Evolutionary conservation across 129 eudicot genomes (phyloP).

Genomic region (Dittrichia graveolens): DNA sequence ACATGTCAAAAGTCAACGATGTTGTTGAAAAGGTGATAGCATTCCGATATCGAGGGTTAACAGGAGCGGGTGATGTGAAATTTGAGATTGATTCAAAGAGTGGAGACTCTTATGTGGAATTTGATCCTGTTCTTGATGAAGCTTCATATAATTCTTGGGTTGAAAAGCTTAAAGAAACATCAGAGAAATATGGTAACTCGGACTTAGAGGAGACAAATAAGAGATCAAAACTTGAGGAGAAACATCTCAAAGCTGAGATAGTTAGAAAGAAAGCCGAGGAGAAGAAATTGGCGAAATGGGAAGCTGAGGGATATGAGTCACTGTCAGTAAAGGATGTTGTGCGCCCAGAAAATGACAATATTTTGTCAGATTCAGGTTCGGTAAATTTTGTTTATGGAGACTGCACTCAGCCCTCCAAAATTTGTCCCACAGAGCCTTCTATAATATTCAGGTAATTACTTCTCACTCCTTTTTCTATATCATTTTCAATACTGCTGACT

Average conservation of each 20-base stretch:
- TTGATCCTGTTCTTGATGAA: constrained; percentile 73
- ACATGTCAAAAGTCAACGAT: constrained; percentile 45
- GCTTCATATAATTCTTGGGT: constrained; percentile 85
- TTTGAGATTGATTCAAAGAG: constrained; percentile 52
- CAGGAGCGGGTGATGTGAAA: constrained; percentile 39
- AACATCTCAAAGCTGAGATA: constrained; percentile 58
- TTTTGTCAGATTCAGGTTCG: constrained; percentile 59
- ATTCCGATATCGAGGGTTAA: constrained; percentile 49
- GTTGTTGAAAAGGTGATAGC: constrained; percentile 67
- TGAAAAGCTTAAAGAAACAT: constrained; percentile 71
- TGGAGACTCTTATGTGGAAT: constrained; percentile 34
- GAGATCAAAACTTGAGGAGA: constrained; percentile 60
- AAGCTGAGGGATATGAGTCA: constrained; percentile 76
- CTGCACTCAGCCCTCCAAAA: constrained; percentile 75
- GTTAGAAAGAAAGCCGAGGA: constrained; percentile 80
- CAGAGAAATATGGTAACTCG: constrained; percentile 34
- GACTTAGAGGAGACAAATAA: constrained; percentile 44
- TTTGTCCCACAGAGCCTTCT: constrained; percentile 63
- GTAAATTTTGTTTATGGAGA: constrained; percentile 92
- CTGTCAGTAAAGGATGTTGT: constrained; percentile 56
- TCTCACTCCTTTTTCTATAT: not conserved
- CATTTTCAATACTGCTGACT: not conserved
- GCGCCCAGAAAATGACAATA: constrained; percentile 38
- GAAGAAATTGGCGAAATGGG: constrained; percentile 87
- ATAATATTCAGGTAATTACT: constrained; percentile 67